Base-by-base conservation (phyloP, 352 stramenopile genomes). In the Saprolegnia diclina region DNA sequence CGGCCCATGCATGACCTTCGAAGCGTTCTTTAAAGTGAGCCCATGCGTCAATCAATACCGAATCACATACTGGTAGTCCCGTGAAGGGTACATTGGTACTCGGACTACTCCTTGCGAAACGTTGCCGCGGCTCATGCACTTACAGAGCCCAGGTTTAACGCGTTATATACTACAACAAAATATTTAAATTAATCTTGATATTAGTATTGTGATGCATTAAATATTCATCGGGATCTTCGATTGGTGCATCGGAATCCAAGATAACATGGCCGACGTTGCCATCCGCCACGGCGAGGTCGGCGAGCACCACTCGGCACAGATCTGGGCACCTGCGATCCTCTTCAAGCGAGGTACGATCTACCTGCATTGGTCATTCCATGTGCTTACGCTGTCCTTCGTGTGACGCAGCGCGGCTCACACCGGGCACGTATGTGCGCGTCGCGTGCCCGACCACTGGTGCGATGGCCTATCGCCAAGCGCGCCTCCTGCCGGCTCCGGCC, bases 221-320 rank as follows among this genome's bases (percentile, higher is more conserved):
- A 35, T 56, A 18, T 29, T 13, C n/a, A 29, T 56, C 9, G 48
- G 48, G 10, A 14, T 5, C 24, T 16, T 61, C 35, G 22, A 61
- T 61, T 61, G 53, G 53, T 42, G 22, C 53, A 53, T 65, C 40
- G 56, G 5, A 65, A 52, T 52, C 37, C 56, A 50, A 65, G 21
- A 48, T 48, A 18, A 22, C 21, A 35, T 19, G n/a, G 18, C 29
- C 55, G 55, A 5, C 5, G 35, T 32, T 37, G 22, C 53, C 21
- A 19, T 19, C 7, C 53, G 53, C 53, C 24, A 42, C 19, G 13
- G 26, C 22, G 55, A 29, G 11, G 22, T 11, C 4, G 13, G 11
- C 55, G 35, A 45, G 40, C 35, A 26, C 14, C 55, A 48, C n/a
- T 45, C 55, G 14, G 55, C 24, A 1, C 24, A 63, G 24, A 29